These are phyloP conservation scores for Globisporangium echinulatum DNA, from an alignment of 352 stramenopile species.

Conservation along the genomic window DNA sequence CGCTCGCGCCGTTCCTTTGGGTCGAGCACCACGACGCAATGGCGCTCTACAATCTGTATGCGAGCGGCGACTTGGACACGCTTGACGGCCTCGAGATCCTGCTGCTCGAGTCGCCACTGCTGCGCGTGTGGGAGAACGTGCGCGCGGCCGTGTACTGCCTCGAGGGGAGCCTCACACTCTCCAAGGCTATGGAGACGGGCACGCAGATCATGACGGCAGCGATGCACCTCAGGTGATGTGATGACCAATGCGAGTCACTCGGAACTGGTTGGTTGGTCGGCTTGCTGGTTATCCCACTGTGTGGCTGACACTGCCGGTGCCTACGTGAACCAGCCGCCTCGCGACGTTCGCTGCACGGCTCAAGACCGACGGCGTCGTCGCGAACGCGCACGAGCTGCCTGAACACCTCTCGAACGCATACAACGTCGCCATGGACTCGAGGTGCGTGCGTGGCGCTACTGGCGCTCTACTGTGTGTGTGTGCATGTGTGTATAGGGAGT, in stretches of 20 bases:
- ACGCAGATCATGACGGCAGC: slow-evolving; percentile 51
- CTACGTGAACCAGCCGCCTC: slow-evolving; percentile 17
- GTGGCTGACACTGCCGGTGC: neutral
- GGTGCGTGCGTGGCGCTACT: slow-evolving; percentile 1
- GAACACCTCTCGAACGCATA: slow-evolving; percentile 8
- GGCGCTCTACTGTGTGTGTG: neutral
- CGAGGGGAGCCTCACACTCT: slow-evolving; percentile 55
- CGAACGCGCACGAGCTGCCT: slow-evolving; percentile 23
- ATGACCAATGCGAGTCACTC: too few species aligned
- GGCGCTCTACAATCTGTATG: slow-evolving; percentile 26
- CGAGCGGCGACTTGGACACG: slow-evolving; percentile 29
- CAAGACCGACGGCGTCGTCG: slow-evolving; percentile 8
- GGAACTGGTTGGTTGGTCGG: too few species aligned
- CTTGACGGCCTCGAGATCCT: slow-evolving; percentile 67
- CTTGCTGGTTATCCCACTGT: too few species aligned
- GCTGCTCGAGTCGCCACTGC: slow-evolving; percentile 56
- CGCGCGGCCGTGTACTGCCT: slow-evolving; percentile 67
- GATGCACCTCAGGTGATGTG: slow-evolving; percentile 23
- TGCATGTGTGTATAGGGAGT: neutral
- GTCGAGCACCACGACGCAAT: slow-evolving; percentile 35
- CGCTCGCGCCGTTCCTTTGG: slow-evolving; percentile 50
- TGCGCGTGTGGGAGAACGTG: slow-evolving; percentile 68
- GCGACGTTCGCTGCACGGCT: slow-evolving; percentile 6
- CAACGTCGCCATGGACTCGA: slow-evolving; percentile 15
- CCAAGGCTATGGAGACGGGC: slow-evolving; percentile 48